Base-by-base conservation (phyloP, 2,329 filamentous ascomycete species). In the Metarhizium brunneum region DNA sequence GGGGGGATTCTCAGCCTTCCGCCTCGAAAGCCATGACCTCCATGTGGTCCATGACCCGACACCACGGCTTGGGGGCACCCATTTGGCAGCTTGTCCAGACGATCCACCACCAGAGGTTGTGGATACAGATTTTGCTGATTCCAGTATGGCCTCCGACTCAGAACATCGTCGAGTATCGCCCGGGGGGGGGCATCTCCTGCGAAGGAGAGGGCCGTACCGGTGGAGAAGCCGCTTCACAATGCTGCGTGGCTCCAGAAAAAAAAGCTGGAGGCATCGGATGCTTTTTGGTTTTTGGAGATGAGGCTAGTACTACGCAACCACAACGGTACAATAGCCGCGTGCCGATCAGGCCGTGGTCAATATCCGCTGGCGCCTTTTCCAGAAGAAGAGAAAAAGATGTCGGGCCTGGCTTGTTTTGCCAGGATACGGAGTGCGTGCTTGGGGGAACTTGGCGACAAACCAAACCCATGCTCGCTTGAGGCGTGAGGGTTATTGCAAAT, bases 171-270 rank as follows among this genome's bases (percentile, higher is more conserved):
- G 52, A 38, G 52, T n/a, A 43, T 43, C 16, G n/a, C 14, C n/a
- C 40, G 16, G 16, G n/a, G 40, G 40, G 14, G 16, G 1, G 3
- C 25, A 25, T 25, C 25, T 25, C 25, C 53, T 20, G 35, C 25
- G 36, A 18, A 54, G 47, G 47, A 53, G 56, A 57, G 56, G 56
- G 56, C 54, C 56, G 56, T 53, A 56, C 54, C 56, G 56, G 56
- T 56, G 56, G 54, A 48, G 54, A 16, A 30, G 50, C n/a, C 35
- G 32, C 36, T 40, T 14, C 25, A 25, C 25, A 25, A 25, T 25
- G 25, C 25, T 25, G 25, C 25, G 25, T 25, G 25, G 25, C 25
- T 25, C 25, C 25, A 25, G 25, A 25, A 25, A 25, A 25, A 25
- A 25, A 25, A 25, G 25, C 25, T 25, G 25, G 25, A 25, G 25